Evolutionary conservation across 2,329 filamentous ascomycete genomes (phyloP).

Genomic region (Monosporascus sp.): DNA sequence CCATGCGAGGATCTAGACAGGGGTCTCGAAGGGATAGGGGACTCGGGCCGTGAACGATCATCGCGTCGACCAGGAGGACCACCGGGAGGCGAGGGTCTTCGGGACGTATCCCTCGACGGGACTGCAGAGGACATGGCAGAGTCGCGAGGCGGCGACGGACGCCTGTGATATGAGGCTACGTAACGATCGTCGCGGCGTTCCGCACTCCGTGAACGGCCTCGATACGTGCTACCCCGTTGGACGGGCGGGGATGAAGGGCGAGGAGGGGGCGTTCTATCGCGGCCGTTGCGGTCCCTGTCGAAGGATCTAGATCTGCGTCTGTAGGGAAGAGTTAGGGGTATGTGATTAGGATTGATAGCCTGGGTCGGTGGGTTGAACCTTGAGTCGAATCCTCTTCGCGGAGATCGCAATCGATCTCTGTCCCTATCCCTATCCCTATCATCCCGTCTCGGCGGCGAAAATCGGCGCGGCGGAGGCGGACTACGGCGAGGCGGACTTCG

Average conservation of each 20-base stretch:
- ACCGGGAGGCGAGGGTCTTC: slow-evolving; percentile 49
- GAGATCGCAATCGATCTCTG: slow-evolving; percentile 33
- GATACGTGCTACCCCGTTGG: slow-evolving; percentile 40
- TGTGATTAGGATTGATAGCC: slow-evolving; percentile 18
- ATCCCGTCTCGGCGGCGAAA: slow-evolving; percentile 32
- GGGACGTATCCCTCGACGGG: slow-evolving; percentile 45
- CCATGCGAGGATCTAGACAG: slow-evolving; percentile 25
- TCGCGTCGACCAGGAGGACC: slow-evolving; percentile 36
- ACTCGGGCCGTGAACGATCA: slow-evolving; percentile 43
- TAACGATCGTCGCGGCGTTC: slow-evolving; percentile 44
- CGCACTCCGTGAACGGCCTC: slow-evolving; percentile 48
- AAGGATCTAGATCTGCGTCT: slow-evolving; percentile 52
- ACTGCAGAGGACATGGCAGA: slow-evolving; percentile 46
- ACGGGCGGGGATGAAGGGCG: slow-evolving; percentile 34
- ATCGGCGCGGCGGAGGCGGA: slow-evolving; percentile 28
- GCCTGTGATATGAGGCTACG: slow-evolving; percentile 35
- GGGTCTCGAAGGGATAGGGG: slow-evolving; percentile 29
- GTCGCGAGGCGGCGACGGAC: slow-evolving; percentile 44
- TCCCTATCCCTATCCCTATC: slow-evolving; percentile 35
- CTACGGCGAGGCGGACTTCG: slow-evolving; percentile 30
- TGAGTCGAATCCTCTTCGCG: slow-evolving; percentile 33
- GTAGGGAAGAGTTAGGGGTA: slow-evolving; percentile 20
- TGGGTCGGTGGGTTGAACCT: slow-evolving; percentile 29
- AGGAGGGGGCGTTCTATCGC: slow-evolving; percentile 22
- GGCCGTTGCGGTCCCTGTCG: slow-evolving; percentile 38